Evolutionary conservation across 1,139 yeast species (phyloP), one percentile per base, ranked within the genome.

Genomic region (Magnusiomyces starmeri): DNA sequence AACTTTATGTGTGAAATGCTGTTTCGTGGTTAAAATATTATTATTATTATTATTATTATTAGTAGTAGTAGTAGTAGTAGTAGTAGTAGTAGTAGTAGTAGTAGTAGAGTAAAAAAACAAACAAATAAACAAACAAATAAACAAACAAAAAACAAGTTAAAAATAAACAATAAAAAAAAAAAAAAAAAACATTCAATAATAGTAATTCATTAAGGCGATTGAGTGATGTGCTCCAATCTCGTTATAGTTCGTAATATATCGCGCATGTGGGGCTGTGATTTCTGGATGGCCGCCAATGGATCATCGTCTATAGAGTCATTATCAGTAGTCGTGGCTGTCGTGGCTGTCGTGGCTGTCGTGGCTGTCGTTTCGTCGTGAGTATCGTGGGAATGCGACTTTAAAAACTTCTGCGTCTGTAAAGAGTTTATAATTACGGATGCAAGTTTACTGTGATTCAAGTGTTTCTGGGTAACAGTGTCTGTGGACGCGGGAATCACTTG

Each of bases 161-260:
- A 43, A 32, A 32, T 32, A n/a, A n/a, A n/a, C n/a, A n/a, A n/a
- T n/a, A n/a, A n/a, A n/a, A 41, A 41, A 20, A 6, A 41, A 4
- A 20, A 41, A 4, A 20, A 41, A 22, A 41, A 22, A 20, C 22
- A 41, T 14, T 26, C n/a, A 43, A 25, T 26, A 3, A 43, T 4
- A 26, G 25, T 43, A 26, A 6, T 29, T 14, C 12, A 14, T 16
- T 16, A 46, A 24, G 26, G 27, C 22, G 48, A 47, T 7, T 39
- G 50, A 8, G 44, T 12, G 14, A 46, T 46, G 22, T 50, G 46
- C 21, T 53, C 53, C 10, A 53, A 37, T 35, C 53, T 40, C 18
- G 55, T 49, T 43, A 53, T 50, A 21, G 55, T 44, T 43, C 53
- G 46, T 34, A 53, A 46, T 45, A 50, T 48, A 45, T 50, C 51